Conservation (phyloP, 768 basidiomycete genomes). For the Cyclocybe cylindracea region DNA sequence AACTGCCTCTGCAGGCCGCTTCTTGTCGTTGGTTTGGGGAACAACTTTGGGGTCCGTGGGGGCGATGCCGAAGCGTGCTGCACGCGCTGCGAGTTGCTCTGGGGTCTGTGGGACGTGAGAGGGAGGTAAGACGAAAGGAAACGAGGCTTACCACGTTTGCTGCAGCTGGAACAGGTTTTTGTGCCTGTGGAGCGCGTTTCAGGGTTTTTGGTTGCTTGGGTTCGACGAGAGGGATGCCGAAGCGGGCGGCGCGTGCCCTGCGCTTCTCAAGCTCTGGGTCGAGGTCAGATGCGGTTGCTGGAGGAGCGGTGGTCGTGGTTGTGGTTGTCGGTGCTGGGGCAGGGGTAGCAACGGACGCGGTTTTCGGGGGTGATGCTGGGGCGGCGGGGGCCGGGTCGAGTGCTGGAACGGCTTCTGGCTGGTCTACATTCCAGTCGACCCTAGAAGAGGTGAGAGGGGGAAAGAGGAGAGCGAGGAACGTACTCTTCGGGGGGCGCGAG, state of each 20-base stretch:
- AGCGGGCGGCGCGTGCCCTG: slow-evolving; percentile 65
- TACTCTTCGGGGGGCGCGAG: slow-evolving; percentile 38
- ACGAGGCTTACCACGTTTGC: slow-evolving; percentile 25
- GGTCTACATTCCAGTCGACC: slow-evolving; percentile 44
- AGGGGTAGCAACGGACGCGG: not conserved
- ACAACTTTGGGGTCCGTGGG: slow-evolving; percentile 1
- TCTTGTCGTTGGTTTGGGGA: slow-evolving; percentile 21
- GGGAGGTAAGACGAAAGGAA: not conserved
- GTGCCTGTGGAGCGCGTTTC: slow-evolving; percentile 2
- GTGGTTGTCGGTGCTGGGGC: slow-evolving; percentile 3
- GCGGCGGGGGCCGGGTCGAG: not conserved
- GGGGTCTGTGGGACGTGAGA: slow-evolving; percentile 35
- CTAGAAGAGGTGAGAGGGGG: slow-evolving; percentile 21
- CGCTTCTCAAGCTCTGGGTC: slow-evolving; percentile 60
- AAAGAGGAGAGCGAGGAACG: slow-evolving; percentile 5
- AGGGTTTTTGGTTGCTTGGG: slow-evolving; percentile 26
- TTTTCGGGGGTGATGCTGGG: not conserved
- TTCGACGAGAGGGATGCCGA: slow-evolving; percentile 64
- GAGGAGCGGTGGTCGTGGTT: not conserved
- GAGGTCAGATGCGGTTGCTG: slow-evolving; percentile 11
- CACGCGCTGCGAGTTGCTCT: slow-evolving; percentile 52
- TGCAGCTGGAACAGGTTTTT: slow-evolving; percentile 6
- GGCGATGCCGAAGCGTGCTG: slow-evolving; percentile 53
- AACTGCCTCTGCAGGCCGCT: slow-evolving; percentile 40
- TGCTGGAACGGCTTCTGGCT: slow-evolving; percentile 16